Base-by-base conservation (phyloP, 148 eudicot genomes). In the Vaccinium vitisidaea region DNA sequence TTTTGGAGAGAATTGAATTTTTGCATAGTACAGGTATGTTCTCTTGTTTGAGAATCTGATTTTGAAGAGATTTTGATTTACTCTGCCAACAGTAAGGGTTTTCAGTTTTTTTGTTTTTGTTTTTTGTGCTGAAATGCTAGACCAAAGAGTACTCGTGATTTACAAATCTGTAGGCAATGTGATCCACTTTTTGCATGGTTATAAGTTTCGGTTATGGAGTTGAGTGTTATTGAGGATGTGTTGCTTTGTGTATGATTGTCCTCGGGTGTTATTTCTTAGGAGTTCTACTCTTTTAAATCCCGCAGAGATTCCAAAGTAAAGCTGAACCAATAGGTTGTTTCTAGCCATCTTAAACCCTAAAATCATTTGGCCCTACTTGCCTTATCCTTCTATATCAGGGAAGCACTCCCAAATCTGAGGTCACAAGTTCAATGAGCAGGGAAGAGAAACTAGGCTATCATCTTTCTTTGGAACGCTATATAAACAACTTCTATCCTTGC, bases 1-100 rank as follows among this genome's bases (percentile, higher is more conserved):
- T 94, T 50, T 79, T 93, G 92, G 82, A 87, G 70, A 91, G 91
- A 90, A 83, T 96, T 81, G 92, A 92, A 61, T 80, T 88, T 80
- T 90, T 95, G 80, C 92, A 84, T 71, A 91, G 87, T 70, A 80
- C 90, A 83, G 98, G 98, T 93, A 89, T 32, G 85, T 36, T 32
- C 11, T 80, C 52, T 75, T 25, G n/a, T 32, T 79, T 50, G n/a
- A 9, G 48, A 25, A 23, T 21, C 52, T 23, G 73, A 30, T 67
- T 63, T 49, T 27, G 18, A 58, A 27, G 25, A 58, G 80, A 59
- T 83, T 58, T 83, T 76, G 63, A n/a, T 70, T 6, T 23, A 8
- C 54, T 15, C 59, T 46, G 23, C n/a, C 74, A 32, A 54, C 19
- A 21, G 21, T 39, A 10, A 21, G 19, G 13, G n/a, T 30, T 74